Base-by-base conservation (phyloP, 2,329 filamentous ascomycete genomes). In the Colletotrichum sp. region DNA sequence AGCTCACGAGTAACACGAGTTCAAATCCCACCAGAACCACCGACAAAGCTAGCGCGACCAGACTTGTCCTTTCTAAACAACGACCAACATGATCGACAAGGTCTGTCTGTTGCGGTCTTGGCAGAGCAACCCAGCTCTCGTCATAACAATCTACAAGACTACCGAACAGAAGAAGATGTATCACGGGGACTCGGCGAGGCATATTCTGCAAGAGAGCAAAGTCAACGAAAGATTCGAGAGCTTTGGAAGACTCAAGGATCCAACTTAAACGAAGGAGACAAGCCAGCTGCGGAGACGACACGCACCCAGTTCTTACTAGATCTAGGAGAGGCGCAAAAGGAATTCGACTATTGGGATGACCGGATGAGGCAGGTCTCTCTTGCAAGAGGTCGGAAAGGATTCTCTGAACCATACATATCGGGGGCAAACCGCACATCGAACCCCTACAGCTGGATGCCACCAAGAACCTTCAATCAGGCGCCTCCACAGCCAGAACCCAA, bases 61-160 rank as follows among this genome's bases (percentile, higher is more conserved):
- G 19, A 52, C 44, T 5, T 52, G 6, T 52, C 44, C n/a, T 52
- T 52, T 4, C 44, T 52, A 0, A 52, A 22, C 11, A 3, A 13
- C 11, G n/a, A 52, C n/a, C 44, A 52, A 4, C 44, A 8, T 13
- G 11, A 3, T 0, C 44, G 4, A 0, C 4, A 22, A 13, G 0
- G 1, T 8, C 6, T 52, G n/a, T 8, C 44, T 1, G n/a, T 52
- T 52, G 11, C 44, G 44, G 11, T 22, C 13, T 2, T 2, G 2
- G 2, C 4, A 52, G n/a, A 52, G 11, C 4, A 52, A 4, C 0
- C n/a, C 1, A 0, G 6, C 11, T 13, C 12, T 52, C 44, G 44
- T 5, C n/a, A 3, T 5, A 7, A 8, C 11, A 52, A 6, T 44
- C 8, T 11, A 34, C 32, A 34, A 34, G 32, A 12, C 11, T 32